Base-by-base conservation (phyloP, 495 filamentous ascomycete species). In the Corynascus novoguineensis region DNA sequence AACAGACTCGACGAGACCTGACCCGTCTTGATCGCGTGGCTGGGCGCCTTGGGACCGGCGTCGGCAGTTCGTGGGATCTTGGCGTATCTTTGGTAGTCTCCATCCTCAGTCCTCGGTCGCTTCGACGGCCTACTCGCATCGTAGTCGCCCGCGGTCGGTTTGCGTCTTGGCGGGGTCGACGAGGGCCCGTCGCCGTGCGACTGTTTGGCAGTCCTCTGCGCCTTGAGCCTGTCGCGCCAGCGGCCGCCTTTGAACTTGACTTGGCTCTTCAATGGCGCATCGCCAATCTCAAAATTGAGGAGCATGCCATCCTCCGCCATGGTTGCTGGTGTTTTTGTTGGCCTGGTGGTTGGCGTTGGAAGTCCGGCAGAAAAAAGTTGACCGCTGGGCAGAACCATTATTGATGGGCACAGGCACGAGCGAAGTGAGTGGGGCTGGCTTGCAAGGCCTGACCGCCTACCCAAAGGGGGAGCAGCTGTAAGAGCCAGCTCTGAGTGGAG, bases 261-360 rank as follows among this genome's bases (percentile, higher is more conserved):
- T 44, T 82, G 78, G 5, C 79, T 78, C 54, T 85, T 86, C 0
- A 77, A 29, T 0, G 75, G 72, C 15, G 75, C 78, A 60, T 88
- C 87, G 14, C 79, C 77, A 28, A 93, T 75, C 53, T 87, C 81
- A 67, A 97, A 97, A 68, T 98, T 97, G 69, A 97, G 78, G 46
- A 97, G 81, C 82, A 98, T 86, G 49, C 89, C 90, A 85, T 95
- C 88, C 75, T 97, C 90, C 21, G 90, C 89, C 92, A 96, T 97
- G 17, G 48, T 58, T 64, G 40, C 29, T 12, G 50, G 38, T 57
- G 29, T 3, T 40, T 10, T 34, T 6, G 55, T 1, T 41, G 38
- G 32, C 19, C 8, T 46, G 27, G 8, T 38, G n/a, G n/a, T 40
- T 46, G 28, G 11, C 15, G 32, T 41, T 35, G 25, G 2, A 32